Percentiles rank a stretch among this genome's conserved stretches.
These are phyloP conservation scores for Elsinoe australis DNA, from an alignment of 2,329 filamentous ascomycete genomes.

Conservation along the genomic window DNA sequence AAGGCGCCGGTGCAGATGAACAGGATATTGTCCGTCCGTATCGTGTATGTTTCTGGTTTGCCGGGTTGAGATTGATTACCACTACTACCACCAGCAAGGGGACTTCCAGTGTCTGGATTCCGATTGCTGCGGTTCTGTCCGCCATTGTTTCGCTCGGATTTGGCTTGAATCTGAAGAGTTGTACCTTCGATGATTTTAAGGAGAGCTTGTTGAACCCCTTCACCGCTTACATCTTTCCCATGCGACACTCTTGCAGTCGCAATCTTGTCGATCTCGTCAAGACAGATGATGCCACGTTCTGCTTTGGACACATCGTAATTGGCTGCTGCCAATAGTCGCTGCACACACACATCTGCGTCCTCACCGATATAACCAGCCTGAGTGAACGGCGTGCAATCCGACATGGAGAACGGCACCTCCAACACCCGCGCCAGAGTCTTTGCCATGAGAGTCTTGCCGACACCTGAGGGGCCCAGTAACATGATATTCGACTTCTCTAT, in stretches of 20 bases:
- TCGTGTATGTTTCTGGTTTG: slow-evolving; percentile 58
- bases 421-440: slow-evolving; percentile 86
- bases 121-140: slow-evolving; percentile 19
- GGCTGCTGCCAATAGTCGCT: slow-evolving; percentile 78
- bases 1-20: slow-evolving; percentile 97
- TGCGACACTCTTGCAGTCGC: slow-evolving; percentile 79
- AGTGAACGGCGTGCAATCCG: slow-evolving; percentile 91
- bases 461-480: slow-evolving; percentile 82
- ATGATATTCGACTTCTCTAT: slow-evolving; percentile 95
- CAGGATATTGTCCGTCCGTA: slow-evolving; percentile 91
- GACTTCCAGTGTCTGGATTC: slow-evolving; percentile 20
- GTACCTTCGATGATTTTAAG: slow-evolving; percentile 95
- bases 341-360: slow-evolving; percentile 92
- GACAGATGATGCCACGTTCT: slow-evolving; percentile 86
- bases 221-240: slow-evolving; percentile 88
- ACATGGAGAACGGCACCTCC: slow-evolving; percentile 93
- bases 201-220: slow-evolving; percentile 92
- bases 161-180: slow-evolving; percentile 84
- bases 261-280: slow-evolving; percentile 97
- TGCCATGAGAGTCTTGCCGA: slow-evolving; percentile 92
- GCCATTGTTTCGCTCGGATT: slow-evolving; percentile 56
- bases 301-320: slow-evolving; percentile 80
- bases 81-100: slow-evolving; percentile 32
- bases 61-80: slow-evolving; percentile 28
- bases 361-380: slow-evolving; percentile 97